Evolutionary conservation across 1,139 yeast genomes (phyloP), one percentile per base, ranked within the genome.

Genomic region (Chernovozyma aurita): DNA sequence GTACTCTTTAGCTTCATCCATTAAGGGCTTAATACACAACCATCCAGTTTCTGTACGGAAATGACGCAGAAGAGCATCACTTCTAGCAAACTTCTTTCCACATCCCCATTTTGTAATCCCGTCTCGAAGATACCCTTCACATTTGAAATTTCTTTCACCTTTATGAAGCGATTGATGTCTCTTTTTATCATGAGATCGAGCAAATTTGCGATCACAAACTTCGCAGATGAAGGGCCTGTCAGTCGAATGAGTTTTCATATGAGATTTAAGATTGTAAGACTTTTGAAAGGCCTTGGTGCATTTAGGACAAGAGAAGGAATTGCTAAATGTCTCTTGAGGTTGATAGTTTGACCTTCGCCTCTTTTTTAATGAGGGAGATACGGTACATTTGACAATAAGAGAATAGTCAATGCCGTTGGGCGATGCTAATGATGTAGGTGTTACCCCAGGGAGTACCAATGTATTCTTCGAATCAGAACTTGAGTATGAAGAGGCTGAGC

Each of bases 1-100:
- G 17, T 17, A 17, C 28, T 47, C 44, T 36, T 53, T 56, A 2
- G 65, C 76, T 43, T 76, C 80, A 31, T 67, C 69, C 77, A 76
- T 73, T 42, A 76, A 57, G 3, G 80, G 79, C 41, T 66, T 61
- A 37, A 76, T 72, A 48, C 81, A 76, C 9, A 67, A 48, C 75
- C 79, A 73, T 2, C 82, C 82, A 1, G 78, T 69, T 39, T 75
- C 81, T 3, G 81, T 75, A 38, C 78, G 59, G 45, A 76, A 76
- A 49, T 76, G 82, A 42, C 81, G 63, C 5, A 76, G 68, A 35
- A 76, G 60, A 1, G 81, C 82, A 49, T 76, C 82, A 21, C 76
- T 68, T 30, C 81, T 53, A 6, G 80, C 80, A 55, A 76, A 76
- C 42, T 64, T 65, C 55, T 73, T 73, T 21, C 78, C 77, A 53